Percentiles rank a stretch among this genome's conserved stretches.
These are phyloP conservation scores for Delphinella strobiligena DNA, from an alignment of 2,329 filamentous ascomycete species.

Conservation along the genomic window DNA sequence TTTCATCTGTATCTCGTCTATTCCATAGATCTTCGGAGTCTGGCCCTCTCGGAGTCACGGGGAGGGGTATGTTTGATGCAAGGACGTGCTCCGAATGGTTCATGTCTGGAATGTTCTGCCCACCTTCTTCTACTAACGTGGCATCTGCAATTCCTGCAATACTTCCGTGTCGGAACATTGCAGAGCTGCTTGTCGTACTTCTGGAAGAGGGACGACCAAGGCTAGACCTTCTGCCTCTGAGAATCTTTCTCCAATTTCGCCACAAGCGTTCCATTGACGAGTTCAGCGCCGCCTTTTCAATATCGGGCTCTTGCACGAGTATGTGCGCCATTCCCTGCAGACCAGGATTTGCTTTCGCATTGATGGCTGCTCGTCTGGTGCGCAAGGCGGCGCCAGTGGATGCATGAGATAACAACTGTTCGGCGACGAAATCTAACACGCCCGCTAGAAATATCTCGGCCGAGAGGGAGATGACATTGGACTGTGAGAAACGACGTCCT, in stretches of 20 bases:
- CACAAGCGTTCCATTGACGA: constrained; percentile 79
- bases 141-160: not conserved
- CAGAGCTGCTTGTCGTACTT: constrained; percentile 1
- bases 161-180: constrained; percentile 3
- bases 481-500: constrained; percentile 41
- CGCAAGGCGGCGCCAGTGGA: constrained; percentile 72
- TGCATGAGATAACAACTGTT: constrained; percentile 78
- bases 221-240: constrained; percentile 31
- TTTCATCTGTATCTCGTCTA: constrained; percentile 48
- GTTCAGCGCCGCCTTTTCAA: constrained; percentile 86
- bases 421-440: constrained; percentile 85
- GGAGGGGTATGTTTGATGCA: constrained; percentile 55
- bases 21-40: constrained; percentile 69
- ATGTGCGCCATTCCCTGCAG: constrained; percentile 30
- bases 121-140: not conserved
- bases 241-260: constrained; percentile 88
- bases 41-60: constrained; percentile 56
- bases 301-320: constrained; percentile 79
- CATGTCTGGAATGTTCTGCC: constrained; percentile 23
- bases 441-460: constrained; percentile 94
- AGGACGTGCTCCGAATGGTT: constrained; percentile 27
- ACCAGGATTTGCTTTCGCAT: constrained; percentile 2
- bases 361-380: constrained; percentile 28
- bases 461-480: constrained; percentile 61
- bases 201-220: not conserved